Evolutionary conservation across 2,329 filamentous ascomycete species (phyloP).

Genomic region (Fusarium floridanum): DNA sequence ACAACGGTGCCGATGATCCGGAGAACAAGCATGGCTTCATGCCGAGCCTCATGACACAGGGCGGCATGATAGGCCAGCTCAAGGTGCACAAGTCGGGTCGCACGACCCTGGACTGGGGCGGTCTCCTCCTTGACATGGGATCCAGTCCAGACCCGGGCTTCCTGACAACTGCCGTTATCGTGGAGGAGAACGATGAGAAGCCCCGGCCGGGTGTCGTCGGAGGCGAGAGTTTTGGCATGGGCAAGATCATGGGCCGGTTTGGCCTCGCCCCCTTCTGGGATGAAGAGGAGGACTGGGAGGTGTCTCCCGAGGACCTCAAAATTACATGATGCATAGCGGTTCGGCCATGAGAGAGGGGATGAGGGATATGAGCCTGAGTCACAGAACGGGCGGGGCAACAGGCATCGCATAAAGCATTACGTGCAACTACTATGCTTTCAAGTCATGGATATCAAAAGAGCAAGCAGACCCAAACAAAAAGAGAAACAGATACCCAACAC

Average conservation of each 20-base stretch:
- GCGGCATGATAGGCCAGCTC: slow-evolving; percentile 72
- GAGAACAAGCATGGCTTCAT: slow-evolving; percentile 52
- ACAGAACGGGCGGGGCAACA: background rate
- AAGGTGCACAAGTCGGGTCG: slow-evolving; percentile 72
- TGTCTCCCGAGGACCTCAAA: slow-evolving; percentile 52
- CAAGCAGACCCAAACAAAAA: slow-evolving; percentile 11
- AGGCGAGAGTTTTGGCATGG: slow-evolving; percentile 71
- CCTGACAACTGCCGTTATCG: slow-evolving; percentile 69
- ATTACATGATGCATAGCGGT: slow-evolving; percentile 20
- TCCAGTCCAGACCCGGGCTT: slow-evolving; percentile 67
- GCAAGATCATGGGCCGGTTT: slow-evolving; percentile 73
- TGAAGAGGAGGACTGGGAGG: slow-evolving; percentile 69
- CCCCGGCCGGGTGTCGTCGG: slow-evolving; percentile 55
- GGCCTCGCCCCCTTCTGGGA: slow-evolving; percentile 70
- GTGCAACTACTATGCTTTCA: background rate
- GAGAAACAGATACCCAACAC: slow-evolving; percentile 24
- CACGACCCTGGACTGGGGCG: slow-evolving; percentile 74
- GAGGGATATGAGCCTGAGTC: background rate
- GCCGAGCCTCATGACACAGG: slow-evolving; percentile 59
- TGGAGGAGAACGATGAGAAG: slow-evolving; percentile 70
- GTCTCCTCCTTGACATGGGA: slow-evolving; percentile 65
- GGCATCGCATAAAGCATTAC: background rate
- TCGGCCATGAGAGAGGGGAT: background rate
- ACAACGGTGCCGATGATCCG: slow-evolving; percentile 48
- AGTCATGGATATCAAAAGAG: background rate